These are phyloP conservation scores for Hordeum marinum DNA, from an alignment of 176 grass and related monocot genomes.

Conservation along the genomic window DNA sequence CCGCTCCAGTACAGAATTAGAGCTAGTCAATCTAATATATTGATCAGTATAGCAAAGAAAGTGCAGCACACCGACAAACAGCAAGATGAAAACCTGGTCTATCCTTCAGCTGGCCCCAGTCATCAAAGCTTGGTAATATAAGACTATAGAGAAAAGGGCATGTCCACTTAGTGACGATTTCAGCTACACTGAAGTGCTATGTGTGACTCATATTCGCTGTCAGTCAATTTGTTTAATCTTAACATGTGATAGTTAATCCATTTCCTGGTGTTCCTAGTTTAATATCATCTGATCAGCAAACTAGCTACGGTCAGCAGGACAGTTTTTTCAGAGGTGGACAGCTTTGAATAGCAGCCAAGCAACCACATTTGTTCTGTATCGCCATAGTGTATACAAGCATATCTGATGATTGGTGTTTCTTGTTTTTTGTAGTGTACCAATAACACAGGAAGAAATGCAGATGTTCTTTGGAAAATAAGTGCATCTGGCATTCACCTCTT, in stretches of 20 bases:
- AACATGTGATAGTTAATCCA: background rate
- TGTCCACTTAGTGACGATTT: background rate
- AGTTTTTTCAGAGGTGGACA: background rate
- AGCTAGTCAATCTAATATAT: background rate
- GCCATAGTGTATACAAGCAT: background rate
- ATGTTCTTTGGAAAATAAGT: background rate
- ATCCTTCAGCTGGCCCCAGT: background rate
- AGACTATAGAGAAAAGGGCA: too few relatives aligned
- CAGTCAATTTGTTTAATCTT: background rate
- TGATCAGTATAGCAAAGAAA: background rate
- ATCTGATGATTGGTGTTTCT: background rate
- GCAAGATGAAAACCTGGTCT: background rate
- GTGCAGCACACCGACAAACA: background rate
- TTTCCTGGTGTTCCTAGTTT: background rate
- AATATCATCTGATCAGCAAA: background rate
- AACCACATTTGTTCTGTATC: background rate
- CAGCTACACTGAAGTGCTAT: background rate
- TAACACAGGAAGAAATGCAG: background rate
- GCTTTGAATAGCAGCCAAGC: background rate
- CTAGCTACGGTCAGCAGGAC: background rate
- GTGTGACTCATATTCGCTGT: background rate
- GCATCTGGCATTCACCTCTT: background rate
- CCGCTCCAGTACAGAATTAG: background rate
- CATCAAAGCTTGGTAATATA: background rate
- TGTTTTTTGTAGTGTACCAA: background rate